These are phyloP conservation scores for Geosmithia putterillii DNA, from an alignment of 2,329 filamentous ascomycete species.

Conservation along the genomic window DNA sequence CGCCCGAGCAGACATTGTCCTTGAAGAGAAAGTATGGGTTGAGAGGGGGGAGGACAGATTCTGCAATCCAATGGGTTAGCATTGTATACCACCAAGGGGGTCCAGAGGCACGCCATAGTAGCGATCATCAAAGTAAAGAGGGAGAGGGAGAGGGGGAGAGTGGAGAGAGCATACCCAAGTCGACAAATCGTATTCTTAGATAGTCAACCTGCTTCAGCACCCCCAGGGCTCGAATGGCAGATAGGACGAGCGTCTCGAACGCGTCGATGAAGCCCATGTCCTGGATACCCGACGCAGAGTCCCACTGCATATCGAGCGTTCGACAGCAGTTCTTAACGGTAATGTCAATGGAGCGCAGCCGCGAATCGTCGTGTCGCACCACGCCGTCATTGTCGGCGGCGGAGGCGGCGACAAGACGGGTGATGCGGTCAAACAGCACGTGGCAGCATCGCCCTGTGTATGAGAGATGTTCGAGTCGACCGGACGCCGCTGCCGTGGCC, in stretches of 20 bases:
- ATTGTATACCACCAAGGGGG: too few species aligned
- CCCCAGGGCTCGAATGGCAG: conserved; percentile 47
- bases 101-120: too few species aligned
- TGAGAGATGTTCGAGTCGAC: conserved; percentile 52
- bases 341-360: conserved; percentile 54
- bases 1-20: conserved; percentile 49
- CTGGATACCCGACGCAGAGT: conserved; percentile 57
- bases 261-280: conserved; percentile 60
- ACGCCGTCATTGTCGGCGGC: too few species aligned
- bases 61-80: too few species aligned
- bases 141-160: conserved; percentile 1
- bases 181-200: conserved; percentile 62
- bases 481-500: conserved; percentile 37
- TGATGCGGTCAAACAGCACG: conserved; percentile 50
- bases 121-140: neutral
- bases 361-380: conserved; percentile 24
- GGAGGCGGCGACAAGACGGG: too few species aligned
- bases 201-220: conserved; percentile 47
- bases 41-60: conserved; percentile 56
- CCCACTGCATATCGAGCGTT: conserved; percentile 36
- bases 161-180: conserved; percentile 39
- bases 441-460: conserved; percentile 64
- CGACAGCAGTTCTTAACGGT: conserved; percentile 67
- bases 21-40: conserved; percentile 62
- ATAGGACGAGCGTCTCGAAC: conserved; percentile 56